Evolutionary conservation across 2,329 filamentous ascomycete species (phyloP).

Genomic region (Penicillium hesseltinei): DNA sequence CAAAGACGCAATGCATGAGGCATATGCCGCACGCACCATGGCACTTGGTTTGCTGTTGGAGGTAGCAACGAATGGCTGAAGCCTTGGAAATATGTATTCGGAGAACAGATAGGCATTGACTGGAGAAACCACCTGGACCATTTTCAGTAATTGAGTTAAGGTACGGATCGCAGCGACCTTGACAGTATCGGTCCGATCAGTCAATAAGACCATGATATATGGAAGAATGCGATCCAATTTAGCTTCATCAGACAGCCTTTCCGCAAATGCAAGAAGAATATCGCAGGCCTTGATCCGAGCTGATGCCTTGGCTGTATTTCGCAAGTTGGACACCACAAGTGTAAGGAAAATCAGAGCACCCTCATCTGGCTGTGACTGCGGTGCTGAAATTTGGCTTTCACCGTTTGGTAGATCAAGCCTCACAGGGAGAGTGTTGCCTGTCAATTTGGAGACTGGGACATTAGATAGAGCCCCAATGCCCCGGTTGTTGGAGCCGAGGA

Average conservation of each 20-base stretch:
- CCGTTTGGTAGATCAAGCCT: conserved; percentile 84
- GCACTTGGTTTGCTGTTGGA: conserved; percentile 59
- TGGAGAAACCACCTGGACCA: conserved; percentile 83
- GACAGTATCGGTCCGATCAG: conserved; percentile 79
- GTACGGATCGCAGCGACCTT: conserved; percentile 81
- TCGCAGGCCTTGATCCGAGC: conserved; percentile 87
- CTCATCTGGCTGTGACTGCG: conserved; percentile 69
- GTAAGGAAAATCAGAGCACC: conserved; percentile 91
- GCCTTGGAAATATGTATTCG: conserved; percentile 61
- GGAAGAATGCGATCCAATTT: conserved; percentile 92
- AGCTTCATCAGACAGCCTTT: conserved; percentile 88
- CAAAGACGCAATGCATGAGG: conserved; percentile 83
- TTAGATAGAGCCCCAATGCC: conserved; percentile 37
- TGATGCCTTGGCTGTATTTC: conserved; percentile 85
- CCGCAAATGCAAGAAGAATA: conserved; percentile 84
- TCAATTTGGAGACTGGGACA: conserved; percentile 32
- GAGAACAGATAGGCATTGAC: conserved; percentile 67
- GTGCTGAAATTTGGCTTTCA: conserved; percentile 64
- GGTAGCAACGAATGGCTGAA: conserved; percentile 57
- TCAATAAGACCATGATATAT: conserved; percentile 79
- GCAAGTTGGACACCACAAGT: conserved; percentile 80
- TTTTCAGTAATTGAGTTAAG: conserved; percentile 80
- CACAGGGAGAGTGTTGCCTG: conserved; percentile 60
- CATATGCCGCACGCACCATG: conserved; percentile 84
- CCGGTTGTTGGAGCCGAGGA: conserved; percentile 71